Conservation (phyloP, 345 rosid genomes). For the Mallotus nudiflorus region DNA sequence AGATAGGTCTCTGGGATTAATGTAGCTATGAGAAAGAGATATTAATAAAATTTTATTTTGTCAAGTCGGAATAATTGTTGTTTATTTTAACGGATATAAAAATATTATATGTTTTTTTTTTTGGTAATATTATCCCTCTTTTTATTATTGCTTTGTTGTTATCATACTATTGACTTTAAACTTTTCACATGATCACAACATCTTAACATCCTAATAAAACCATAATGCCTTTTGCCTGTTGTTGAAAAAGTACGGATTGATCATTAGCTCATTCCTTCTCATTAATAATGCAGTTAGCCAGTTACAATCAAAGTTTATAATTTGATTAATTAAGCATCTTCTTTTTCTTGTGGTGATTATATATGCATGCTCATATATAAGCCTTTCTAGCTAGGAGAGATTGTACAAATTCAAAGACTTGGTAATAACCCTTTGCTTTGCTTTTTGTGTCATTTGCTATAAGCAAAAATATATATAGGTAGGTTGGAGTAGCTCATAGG, state of each 20-base stretch:
- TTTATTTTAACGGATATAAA: no score
- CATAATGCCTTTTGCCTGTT: neutral
- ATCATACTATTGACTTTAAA: neutral
- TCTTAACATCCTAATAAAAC: conserved; percentile 1
- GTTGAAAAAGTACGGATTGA: neutral
- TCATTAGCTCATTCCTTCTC: neutral
- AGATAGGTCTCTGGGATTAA: no score
- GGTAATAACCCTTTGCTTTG: neutral
- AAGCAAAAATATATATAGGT: neutral
- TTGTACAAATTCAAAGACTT: neutral
- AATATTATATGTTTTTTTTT: no score
- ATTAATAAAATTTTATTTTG: no score
- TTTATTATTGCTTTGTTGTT: no score
- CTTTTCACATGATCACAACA: neutral
- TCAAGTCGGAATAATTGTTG: no score
- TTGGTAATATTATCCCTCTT: no score
- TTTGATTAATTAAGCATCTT: neutral
- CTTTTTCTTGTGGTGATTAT: neutral
- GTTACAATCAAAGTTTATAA: neutral
- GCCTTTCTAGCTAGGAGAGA: neutral
- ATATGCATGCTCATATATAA: neutral
- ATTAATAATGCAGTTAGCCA: neutral
- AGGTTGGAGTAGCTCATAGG: neutral
- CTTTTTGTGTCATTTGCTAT: neutral
- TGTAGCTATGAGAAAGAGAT: no score